Evolutionary conservation across 148 eudicot genomes (phyloP), one percentile per base, ranked within the genome.

Genomic region (Drosera capensis): DNA sequence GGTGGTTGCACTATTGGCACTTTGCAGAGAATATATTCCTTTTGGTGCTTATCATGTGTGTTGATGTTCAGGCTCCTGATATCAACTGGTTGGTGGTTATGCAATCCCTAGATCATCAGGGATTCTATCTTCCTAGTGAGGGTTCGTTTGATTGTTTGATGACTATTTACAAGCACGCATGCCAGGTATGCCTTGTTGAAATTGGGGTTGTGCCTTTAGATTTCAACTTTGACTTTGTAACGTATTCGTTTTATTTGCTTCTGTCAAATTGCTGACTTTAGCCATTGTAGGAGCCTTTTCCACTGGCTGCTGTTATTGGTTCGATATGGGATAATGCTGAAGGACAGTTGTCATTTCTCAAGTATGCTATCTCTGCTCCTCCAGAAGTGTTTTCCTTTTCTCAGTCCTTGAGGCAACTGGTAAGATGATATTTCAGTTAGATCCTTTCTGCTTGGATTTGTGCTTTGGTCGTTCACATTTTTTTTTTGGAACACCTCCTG

Each of bases 301-400:
- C 97, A 15, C 71, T 88, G 23, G 64, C 56, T 67, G 79, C 92
- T 51, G 46, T 88, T 56, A 83, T 86, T 53, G 92, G 86, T n/a
- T 80, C 76, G 29, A 71, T 80, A 19, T 90, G 99, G 99, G 80
- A 72, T 55, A 80, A 84, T 50, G 63, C 77, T 14, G 99, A 90
- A 70, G 95, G 95, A 31, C 99, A 90, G 57, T 59, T 90, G 35
- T 90, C 99, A 54, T 77, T 87, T 64, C 82, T 90, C 16, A 75
- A 78, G 58, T 46, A 80, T 73, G 95, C 95, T 24, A 78, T 78
- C 54, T 67, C 78, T 14, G 75, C 67, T 16, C 78, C 95, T 19
- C 82, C 88, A 39, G 95, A 81, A 60, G 52, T 85, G 48, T 90
- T 90, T 49, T 63, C 73, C 52, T 90, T 90, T 66, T 78, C 88